Base-by-base conservation (phyloP, 352 stramenopile species). In the Pythium grandisporangium region DNA sequence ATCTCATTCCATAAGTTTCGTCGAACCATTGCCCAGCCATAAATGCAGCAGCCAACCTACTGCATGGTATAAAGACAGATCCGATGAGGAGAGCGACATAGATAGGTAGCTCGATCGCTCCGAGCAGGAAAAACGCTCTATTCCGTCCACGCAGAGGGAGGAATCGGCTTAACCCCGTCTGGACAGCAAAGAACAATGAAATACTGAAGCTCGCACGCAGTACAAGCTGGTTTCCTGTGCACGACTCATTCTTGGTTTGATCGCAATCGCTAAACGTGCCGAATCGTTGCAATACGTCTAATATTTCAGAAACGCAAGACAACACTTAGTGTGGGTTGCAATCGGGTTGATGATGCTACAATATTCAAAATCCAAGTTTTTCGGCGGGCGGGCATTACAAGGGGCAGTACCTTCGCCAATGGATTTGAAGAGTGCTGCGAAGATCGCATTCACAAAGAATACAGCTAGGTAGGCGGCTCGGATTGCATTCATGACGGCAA, bases 401-500 rank as follows among this genome's bases (percentile, higher is more conserved):
- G n/a, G n/a, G n/a, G n/a, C n/a, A n/a, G n/a, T 27, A 87, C 69
- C 64, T 60, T 79, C 53, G 1, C 76, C 76, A 8, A 82, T 51
- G 8, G 69, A 64, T 45, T 78, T 75, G 53, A 90, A 75, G 34
- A 84, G 43, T 6, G 51, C 62, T 1, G 71, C 76, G 34, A 85
- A 75, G 36, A 83, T 72, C 23, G 73, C 69, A 34, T 85, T 90
- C 37, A 60, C 65, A 41, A 90, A 79, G 66, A 90, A 90, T 22
- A 87, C 48, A 13, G 27, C 51, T 16, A 85, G 66, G 44, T 87
- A 90, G 27, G 57, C 51, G 8, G 46, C 51, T 1, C 70, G 70
- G 23, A 71, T 25, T 38, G 53, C 66, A 38, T 66, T 66, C 39
- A 75, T 66, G 24, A 13, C 58, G 44, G n/a, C n/a, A n/a, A n/a